Evolutionary conservation across 2,329 filamentous ascomycete species (phyloP).

Genomic region (Colletotrichum noveboracense): DNA sequence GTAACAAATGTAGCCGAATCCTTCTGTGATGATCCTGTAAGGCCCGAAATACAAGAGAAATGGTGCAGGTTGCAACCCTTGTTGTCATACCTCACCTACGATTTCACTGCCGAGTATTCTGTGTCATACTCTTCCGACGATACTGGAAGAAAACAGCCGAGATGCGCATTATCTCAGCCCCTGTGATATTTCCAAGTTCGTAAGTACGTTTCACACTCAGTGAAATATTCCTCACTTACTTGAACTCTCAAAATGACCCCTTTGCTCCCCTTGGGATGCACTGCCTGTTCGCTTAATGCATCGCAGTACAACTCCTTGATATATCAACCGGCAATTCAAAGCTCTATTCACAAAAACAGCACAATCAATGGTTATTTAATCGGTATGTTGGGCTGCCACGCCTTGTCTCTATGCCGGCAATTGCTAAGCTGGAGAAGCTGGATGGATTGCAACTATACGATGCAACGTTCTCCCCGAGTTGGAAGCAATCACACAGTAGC

Average conservation of each 20-base stretch:
- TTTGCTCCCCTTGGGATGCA: not conserved
- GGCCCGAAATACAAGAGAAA: not conserved
- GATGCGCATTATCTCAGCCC: not conserved
- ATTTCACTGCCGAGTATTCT: not conserved
- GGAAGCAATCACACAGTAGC: not conserved
- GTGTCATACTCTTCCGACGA: not conserved
- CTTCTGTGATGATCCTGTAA: not conserved
- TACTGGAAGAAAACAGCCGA: not conserved
- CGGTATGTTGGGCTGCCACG: not conserved
- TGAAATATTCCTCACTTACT: rapidly evolving
- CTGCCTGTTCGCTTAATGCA: not conserved
- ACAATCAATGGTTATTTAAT: not conserved
- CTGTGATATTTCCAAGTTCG: rapidly evolving
- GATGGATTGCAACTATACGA: not conserved
- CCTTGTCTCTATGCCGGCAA: not conserved
- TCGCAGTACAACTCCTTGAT: not conserved
- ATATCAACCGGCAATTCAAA: not conserved
- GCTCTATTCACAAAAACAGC: not conserved
- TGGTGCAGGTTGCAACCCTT: not conserved
- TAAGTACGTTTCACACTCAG: rapidly evolving
- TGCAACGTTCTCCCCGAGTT: not conserved
- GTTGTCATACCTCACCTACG: not conserved
- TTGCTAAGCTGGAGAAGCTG: not conserved
- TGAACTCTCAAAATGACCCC: not conserved
- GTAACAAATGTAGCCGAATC: no score